Evolutionary conservation across 1,139 yeast species (phyloP).

Genomic region (Taiozyma onychis): DNA sequence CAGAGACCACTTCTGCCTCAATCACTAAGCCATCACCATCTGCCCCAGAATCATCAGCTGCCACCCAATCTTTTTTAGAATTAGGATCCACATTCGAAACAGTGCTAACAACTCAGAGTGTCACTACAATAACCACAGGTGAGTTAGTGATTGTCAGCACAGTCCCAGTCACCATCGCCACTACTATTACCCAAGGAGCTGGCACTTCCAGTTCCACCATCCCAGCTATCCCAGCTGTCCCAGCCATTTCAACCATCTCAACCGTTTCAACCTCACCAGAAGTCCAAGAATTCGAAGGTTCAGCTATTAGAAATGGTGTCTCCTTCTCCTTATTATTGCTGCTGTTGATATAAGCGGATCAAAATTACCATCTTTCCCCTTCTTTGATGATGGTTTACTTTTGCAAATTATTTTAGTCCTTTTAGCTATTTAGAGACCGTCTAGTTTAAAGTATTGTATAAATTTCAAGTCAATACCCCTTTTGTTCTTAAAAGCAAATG

Average conservation of each 20-base stretch:
- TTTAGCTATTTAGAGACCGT: neutral
- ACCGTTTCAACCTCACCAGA: neutral
- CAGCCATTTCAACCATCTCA: neutral
- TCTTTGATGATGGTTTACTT: neutral
- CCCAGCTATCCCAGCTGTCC: neutral
- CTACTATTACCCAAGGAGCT: constrained; percentile 1
- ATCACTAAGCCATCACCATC: neutral
- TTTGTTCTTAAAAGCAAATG: neutral
- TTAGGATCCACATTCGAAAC: neutral
- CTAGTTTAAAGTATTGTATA: neutral
- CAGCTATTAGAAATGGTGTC: neutral
- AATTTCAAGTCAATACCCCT: neutral
- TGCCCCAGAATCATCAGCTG: neutral
- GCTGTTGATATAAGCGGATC: neutral
- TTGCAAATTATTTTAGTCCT: neutral
- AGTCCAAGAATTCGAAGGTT: neutral
- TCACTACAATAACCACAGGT: neutral
- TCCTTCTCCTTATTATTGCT: neutral
- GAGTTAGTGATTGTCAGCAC: neutral
- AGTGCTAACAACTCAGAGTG: neutral
- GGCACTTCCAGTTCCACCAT: neutral
- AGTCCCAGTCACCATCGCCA: neutral
- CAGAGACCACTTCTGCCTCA: neutral
- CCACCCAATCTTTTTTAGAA: neutral
- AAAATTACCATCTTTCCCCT: neutral